Evolutionary conservation across 2,329 filamentous ascomycete species (phyloP).

Genomic region (Fusarium veterinarium): DNA sequence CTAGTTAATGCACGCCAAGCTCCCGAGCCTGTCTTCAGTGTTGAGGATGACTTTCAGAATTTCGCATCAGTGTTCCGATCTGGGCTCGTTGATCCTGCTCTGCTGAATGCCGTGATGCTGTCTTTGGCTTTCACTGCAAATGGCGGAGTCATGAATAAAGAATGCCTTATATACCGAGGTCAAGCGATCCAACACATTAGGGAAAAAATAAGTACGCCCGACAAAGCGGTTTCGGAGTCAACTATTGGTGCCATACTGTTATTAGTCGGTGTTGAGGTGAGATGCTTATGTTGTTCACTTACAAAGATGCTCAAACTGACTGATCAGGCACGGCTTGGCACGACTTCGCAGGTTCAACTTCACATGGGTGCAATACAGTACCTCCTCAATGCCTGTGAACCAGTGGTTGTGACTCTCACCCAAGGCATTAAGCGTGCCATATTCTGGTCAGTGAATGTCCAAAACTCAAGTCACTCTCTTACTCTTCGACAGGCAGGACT

Average conservation of each 20-base stretch:
- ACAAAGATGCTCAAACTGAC: neutral
- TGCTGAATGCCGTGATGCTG: conserved; percentile 55
- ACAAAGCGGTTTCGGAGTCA: conserved; percentile 48
- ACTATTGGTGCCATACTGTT: conserved; percentile 57
- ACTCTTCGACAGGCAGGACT: conserved; percentile 52
- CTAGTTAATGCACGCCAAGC: conserved; percentile 43
- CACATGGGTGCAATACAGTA: conserved; percentile 54
- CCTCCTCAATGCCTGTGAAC: conserved; percentile 50
- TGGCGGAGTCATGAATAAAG: conserved; percentile 40
- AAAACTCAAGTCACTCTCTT: neutral
- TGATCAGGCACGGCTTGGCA: conserved; percentile 51
- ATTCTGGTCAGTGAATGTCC: conserved; percentile 48
- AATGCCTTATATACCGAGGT: conserved; percentile 52
- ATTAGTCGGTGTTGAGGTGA: conserved; percentile 55
- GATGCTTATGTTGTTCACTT: neutral
- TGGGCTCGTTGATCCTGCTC: conserved; percentile 50
- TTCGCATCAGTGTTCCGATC: conserved; percentile 51
- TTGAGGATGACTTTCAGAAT: conserved; percentile 52
- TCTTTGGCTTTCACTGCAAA: conserved; percentile 50
- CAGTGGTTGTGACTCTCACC: conserved; percentile 46
- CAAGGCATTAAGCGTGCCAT: conserved; percentile 58
- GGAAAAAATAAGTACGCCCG: conserved; percentile 46
- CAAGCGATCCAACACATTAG: conserved; percentile 50
- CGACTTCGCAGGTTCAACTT: conserved; percentile 53
- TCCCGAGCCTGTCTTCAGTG: conserved; percentile 52